Evolutionary conservation across 257 asterid genomes (phyloP).

Genomic region (Rauvolfia tetraphylla): DNA sequence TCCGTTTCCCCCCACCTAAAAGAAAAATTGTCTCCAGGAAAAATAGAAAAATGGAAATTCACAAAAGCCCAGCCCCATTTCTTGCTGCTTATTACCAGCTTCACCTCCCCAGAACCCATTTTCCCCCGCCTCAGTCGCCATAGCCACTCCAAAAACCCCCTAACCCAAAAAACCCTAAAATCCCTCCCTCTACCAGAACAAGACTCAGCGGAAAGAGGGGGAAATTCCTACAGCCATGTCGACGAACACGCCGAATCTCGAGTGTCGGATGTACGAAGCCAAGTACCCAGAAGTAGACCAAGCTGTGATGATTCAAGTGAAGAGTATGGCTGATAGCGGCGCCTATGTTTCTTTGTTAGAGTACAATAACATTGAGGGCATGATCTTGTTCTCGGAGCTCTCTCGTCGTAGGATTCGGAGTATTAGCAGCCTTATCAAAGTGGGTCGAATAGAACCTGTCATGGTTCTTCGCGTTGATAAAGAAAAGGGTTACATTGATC

Average conservation of each 20-base stretch:
- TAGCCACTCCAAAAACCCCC: conserved; percentile 6
- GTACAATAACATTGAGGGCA: conserved; percentile 94
- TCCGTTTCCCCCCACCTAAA: too few relatives aligned
- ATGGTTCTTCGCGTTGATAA: conserved; percentile 97
- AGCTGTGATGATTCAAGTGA: conserved; percentile 95
- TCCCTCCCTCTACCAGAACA: neutral
- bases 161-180: conserved; percentile 10
- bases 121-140: neutral
- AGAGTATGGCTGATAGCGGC: conserved; percentile 98
- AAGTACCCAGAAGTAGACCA: conserved; percentile 90
- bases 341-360: conserved; percentile 89
- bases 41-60: too few relatives aligned
- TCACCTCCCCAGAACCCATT: neutral
- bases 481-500: conserved; percentile 95
- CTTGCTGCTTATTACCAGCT: neutral
- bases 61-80: neutral
- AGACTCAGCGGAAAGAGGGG: neutral
- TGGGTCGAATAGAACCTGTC: conserved; percentile 91
- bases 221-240: conserved; percentile 38
- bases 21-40: too few relatives aligned
- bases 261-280: conserved; percentile 98
- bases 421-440: conserved; percentile 84
- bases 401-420: conserved; percentile 97
- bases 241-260: conserved; percentile 63
- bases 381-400: conserved; percentile 94